phyloP scores from a whole-genome alignment of 2,329 filamentous ascomycete species.

The Cordyceps militaris region DNA sequence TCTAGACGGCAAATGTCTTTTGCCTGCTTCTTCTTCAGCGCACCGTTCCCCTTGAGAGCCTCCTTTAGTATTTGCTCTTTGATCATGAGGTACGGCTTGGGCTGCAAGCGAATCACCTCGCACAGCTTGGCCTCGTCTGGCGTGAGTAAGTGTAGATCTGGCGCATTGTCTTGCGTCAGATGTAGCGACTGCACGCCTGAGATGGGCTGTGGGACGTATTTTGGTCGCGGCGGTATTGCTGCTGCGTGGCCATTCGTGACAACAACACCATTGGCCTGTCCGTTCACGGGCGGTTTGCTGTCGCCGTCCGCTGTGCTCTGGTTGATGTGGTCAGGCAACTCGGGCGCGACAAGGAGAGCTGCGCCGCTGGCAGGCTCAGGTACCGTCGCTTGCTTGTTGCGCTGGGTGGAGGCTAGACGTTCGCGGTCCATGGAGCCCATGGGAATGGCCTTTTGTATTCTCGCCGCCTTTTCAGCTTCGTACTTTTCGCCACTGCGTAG shows the following conservation, averaged over 20 bases:
- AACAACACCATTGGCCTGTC: constrained; percentile 33
- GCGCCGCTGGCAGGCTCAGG: constrained; percentile 69
- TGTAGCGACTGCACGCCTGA: constrained; percentile 57
- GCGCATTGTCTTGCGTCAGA: constrained; percentile 66
- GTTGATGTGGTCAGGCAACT: constrained; percentile 53
- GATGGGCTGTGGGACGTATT: constrained; percentile 48
- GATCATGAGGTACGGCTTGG: constrained; percentile 90
- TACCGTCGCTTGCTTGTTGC: constrained; percentile 57
- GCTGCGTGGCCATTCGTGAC: constrained; percentile 28
- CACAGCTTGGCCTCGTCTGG: constrained; percentile 82
- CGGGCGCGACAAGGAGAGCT: constrained; percentile 68
- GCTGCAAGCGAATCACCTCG: constrained; percentile 73
- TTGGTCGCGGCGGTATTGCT: constrained; percentile 40
- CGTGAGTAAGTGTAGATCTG: constrained; percentile 79
- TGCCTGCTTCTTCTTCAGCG: constrained; percentile 88
- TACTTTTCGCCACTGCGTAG: constrained; percentile 85
- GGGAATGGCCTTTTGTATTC: constrained; percentile 62
- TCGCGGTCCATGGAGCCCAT: constrained; percentile 82
- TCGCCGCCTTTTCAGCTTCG: constrained; percentile 75
- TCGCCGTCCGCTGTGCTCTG: constrained; percentile 38
- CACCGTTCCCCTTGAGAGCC: constrained; percentile 79
- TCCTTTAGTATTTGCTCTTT: constrained; percentile 91
- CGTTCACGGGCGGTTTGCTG: constrained; percentile 47
- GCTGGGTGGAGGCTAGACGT: constrained; percentile 62
- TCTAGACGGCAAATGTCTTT: constrained; percentile 81